Conservation (phyloP, 2,329 filamentous ascomycete species). For the Talaromyces sp. region DNA sequence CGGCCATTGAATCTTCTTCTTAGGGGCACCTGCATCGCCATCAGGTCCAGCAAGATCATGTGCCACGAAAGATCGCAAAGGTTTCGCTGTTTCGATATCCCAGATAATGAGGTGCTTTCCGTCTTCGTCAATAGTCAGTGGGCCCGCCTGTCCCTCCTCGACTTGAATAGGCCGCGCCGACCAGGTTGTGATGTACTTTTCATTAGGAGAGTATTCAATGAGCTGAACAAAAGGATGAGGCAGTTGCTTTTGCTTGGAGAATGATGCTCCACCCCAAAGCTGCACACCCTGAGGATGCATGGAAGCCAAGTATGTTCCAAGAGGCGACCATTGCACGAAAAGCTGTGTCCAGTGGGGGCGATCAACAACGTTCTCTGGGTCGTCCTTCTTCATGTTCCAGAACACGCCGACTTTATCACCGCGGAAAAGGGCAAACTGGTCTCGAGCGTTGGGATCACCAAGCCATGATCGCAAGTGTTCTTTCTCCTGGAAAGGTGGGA, state of each 20-base stretch:
- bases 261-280: conserved; percentile 87
- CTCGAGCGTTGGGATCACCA: conserved; percentile 78
- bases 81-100: conserved; percentile 86
- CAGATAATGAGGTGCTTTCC: conserved; percentile 99
- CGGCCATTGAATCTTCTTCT: conserved; percentile 96
- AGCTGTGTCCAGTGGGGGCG: conserved; percentile 96
- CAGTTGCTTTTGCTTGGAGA: conserved; percentile 87
- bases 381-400: conserved; percentile 97
- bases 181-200: conserved; percentile 95
- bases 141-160: conserved; percentile 70
- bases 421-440: conserved; percentile 93
- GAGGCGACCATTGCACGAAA: conserved; percentile 96
- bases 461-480: conserved; percentile 94
- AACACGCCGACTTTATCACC: conserved; percentile 88
- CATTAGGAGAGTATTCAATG: conserved; percentile 87
- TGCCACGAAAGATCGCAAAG: conserved; percentile 88
- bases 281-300: conserved; percentile 95
- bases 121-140: conserved; percentile 82
- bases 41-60: conserved; percentile 63
- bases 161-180: conserved; percentile 90
- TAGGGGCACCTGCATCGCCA: conserved; percentile 57
- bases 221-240: conserved; percentile 94
- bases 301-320: conserved; percentile 88
- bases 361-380: conserved; percentile 82
- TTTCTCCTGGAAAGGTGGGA: conserved; percentile 82